These are phyloP conservation scores for Zea mays DNA, from an alignment of 176 grass and related monocot species.

Conservation along the genomic window Zm-B73-REFERENCE-NAM-5.0 NC_050102.1:154608501-154609000, in stretches of 20 bases:
- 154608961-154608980: conserved; percentile 59
- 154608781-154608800: background rate
- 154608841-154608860: background rate
- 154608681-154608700: conserved; percentile 90
- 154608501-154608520: background rate
- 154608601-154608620: conserved; percentile 7
- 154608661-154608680: conserved; percentile 96
- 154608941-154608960: conserved; percentile 72
- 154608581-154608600: conserved; percentile 38
- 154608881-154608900: conserved; percentile 10
- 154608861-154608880: background rate
- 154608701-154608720: conserved; percentile 50
- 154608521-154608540: conserved; percentile 19
- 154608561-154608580: background rate
- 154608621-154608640: conserved; percentile 70
- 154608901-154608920: conserved; percentile 81
- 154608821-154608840: background rate
- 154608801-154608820: background rate
- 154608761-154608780: background rate
- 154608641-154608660: conserved; percentile 86
- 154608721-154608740: background rate
- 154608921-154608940: conserved; percentile 80
- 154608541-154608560: background rate
- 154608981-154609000: conserved; percentile 63
- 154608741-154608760: background rate